Evolutionary conservation across 2,329 filamentous ascomycete genomes (phyloP).

Genomic region (Trichoderma sp.): DNA sequence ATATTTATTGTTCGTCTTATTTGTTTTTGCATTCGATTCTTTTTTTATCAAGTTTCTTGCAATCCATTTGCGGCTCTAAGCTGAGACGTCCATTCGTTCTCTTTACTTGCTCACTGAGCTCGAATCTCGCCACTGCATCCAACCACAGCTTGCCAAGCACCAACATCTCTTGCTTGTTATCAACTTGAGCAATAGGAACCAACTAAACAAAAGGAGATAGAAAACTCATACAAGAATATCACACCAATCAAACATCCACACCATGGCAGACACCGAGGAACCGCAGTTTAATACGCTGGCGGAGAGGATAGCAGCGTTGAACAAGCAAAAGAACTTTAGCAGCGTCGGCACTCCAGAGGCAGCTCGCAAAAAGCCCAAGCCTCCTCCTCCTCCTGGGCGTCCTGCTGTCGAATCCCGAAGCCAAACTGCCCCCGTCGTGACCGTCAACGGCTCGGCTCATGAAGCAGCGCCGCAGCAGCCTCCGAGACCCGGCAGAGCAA

Average conservation of each 20-base stretch:
- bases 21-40: not conserved
- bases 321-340: slow-evolving; percentile 58
- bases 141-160: not conserved
- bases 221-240: not conserved
- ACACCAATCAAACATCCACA: not conserved
- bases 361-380: slow-evolving; percentile 40
- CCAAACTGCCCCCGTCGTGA: slow-evolving; percentile 34
- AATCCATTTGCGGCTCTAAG: too few species aligned
- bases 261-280: slow-evolving; percentile 61
- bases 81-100: not conserved
- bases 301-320: slow-evolving; percentile 63
- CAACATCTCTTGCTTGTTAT: not conserved
- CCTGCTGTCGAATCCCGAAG: slow-evolving; percentile 37
- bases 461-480: slow-evolving; percentile 39
- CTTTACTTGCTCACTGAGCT: not conserved
- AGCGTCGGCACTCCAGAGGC: slow-evolving; percentile 31
- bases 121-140: not conserved
- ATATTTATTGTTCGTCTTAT: not conserved
- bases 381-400: slow-evolving; percentile 36
- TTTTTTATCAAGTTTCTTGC: not conserved
- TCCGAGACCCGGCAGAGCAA: slow-evolving; percentile 32
- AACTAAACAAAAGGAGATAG: not conserved
- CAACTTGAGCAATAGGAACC: not conserved
- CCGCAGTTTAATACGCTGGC: slow-evolving; percentile 59
- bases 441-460: slow-evolving; percentile 28